Percentiles rank a stretch among this genome's conserved stretches.
These are phyloP conservation scores for Cladochytrium replicatum DNA, from an alignment of 192 early-diverging fungal species.

Conservation along the genomic window DNA sequence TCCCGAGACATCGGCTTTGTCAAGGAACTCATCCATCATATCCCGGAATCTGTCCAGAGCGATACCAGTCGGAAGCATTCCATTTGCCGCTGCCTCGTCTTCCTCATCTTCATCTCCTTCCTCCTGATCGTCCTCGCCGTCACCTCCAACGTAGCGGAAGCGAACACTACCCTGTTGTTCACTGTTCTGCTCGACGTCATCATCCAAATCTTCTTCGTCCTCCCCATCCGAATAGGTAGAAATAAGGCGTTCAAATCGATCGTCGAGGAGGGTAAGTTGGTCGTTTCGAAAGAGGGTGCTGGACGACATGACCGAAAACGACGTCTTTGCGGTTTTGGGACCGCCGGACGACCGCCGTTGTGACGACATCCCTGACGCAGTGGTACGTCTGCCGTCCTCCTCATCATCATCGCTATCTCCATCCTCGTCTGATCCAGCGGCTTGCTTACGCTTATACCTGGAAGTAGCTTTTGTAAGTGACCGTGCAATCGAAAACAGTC, in stretches of 20 bases:
- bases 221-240: constrained; percentile 38
- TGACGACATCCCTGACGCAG: constrained; percentile 5
- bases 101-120: constrained; percentile 21
- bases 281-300: constrained; percentile 89
- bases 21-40: constrained; percentile 42
- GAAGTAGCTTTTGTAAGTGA: constrained; percentile 7
- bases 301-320: constrained; percentile 85
- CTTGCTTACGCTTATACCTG: constrained; percentile 8
- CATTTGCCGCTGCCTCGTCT: constrained; percentile 13
- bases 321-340: constrained; percentile 23
- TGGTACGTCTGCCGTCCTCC: neutral
- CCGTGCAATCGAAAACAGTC: constrained; percentile 2
- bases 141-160: constrained; percentile 46
- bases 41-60: neutral
- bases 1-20: constrained; percentile 29
- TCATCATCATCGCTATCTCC: constrained; percentile 20
- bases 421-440: constrained; percentile 8
- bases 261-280: constrained; percentile 82
- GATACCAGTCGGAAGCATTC: constrained; percentile 13
- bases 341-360: neutral
- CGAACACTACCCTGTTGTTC: no score
- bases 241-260: constrained; percentile 77
- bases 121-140: constrained; percentile 44
- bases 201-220: constrained; percentile 25
- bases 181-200: neutral